A percentile compares a stretch with the other conserved stretches of the same genome.
These are phyloP conservation scores for Alternaria solani DNA, from an alignment of 2,329 filamentous ascomycete genomes.

Conservation along the genomic window DNA sequence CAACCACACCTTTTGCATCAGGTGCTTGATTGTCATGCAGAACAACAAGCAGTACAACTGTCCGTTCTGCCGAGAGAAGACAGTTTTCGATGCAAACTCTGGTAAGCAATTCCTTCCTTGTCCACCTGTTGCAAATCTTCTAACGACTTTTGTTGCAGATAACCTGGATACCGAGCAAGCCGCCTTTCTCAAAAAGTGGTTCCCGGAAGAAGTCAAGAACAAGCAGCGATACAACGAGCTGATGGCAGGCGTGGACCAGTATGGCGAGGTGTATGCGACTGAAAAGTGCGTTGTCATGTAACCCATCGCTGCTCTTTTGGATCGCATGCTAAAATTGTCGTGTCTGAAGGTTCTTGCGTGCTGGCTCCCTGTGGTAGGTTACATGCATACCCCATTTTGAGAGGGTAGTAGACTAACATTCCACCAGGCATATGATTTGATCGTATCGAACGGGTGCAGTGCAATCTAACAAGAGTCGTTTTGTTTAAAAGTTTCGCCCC, in stretches of 20 bases:
- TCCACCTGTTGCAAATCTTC: not conserved
- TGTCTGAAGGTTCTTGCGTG: constrained; percentile 25
- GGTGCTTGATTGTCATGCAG: constrained; percentile 83
- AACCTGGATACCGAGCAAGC: constrained; percentile 75
- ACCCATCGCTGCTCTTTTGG: not conserved
- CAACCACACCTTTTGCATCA: constrained; percentile 81
- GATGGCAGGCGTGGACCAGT: constrained; percentile 76
- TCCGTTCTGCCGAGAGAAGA: constrained; percentile 77
- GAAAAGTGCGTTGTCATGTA: constrained; percentile 68
- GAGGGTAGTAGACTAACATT: not conserved
- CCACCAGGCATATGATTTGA: constrained; percentile 1
- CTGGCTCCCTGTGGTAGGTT: constrained; percentile 24
- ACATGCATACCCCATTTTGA: not conserved
- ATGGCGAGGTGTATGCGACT: constrained; percentile 70
- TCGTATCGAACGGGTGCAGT: not conserved
- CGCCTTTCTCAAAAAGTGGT: constrained; percentile 76
- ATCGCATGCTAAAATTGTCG: constrained; percentile 1
- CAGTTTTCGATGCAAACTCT: constrained; percentile 73
- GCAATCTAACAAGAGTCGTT: not conserved
- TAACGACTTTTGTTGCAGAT: constrained; percentile 52
- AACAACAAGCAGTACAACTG: constrained; percentile 72
- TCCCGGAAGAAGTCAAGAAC: constrained; percentile 74
- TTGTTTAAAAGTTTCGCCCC: not conserved
- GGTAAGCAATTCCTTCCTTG: constrained; percentile 54
- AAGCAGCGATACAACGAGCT: constrained; percentile 73